Evolutionary conservation across 306 rosid species (phyloP).

Genomic region (Vigna hirtella): DNA sequence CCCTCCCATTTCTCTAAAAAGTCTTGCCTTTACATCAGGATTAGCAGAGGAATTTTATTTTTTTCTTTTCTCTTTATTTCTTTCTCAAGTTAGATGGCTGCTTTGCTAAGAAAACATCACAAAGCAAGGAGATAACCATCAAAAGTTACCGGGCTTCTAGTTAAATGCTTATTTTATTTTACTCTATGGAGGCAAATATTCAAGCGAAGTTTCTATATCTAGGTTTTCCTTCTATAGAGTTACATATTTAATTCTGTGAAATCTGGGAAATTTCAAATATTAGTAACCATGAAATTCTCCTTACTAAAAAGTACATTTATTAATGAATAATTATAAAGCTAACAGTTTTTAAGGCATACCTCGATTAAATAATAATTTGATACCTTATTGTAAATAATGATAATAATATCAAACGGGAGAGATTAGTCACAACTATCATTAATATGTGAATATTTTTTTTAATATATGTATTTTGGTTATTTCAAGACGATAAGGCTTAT

Average conservation of each 20-base stretch:
- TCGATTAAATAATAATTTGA: no score
- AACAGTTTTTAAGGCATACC: neutral
- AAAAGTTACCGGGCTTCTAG: conserved; percentile 21
- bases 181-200: neutral
- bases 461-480: no score
- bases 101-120: conserved; percentile 5
- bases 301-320: neutral
- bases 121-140: neutral
- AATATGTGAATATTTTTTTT: no score
- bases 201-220: neutral
- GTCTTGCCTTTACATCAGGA: conserved; percentile 1
- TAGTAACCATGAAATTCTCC: neutral
- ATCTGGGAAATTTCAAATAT: neutral
- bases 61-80: neutral
- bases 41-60: neutral
- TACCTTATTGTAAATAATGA: no score
- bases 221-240: conserved; percentile 19
- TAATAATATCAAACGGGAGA: no score
- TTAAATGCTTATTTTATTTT: neutral
- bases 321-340: neutral
- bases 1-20: neutral
- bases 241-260: conserved; percentile 11
- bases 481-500: no score
- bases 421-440: no score
- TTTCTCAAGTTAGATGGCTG: neutral